Base-by-base conservation (phyloP, 163 green algal species). In the Scenedesmus sp. region DNA sequence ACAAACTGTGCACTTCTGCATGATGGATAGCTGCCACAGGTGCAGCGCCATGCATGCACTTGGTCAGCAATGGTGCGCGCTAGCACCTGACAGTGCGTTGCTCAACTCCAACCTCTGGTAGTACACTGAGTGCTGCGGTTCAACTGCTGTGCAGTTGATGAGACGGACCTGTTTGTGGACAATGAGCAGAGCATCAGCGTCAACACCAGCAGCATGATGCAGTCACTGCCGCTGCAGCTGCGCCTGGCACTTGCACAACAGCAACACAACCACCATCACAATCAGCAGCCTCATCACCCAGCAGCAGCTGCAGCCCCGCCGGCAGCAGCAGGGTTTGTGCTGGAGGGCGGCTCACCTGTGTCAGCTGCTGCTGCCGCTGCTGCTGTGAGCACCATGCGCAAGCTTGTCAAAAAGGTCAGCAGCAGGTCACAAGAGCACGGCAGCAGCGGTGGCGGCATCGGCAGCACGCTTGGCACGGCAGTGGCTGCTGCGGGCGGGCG, bases 151-250 rank as follows among this genome's bases (percentile, higher is more conserved):
- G 78, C 78, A 84, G 90, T 97, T 73, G 96, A 98, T 56, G 96
- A 98, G 78, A 98, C 95, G 2, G 96, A 98, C 85, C 83, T 91
- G 24, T 96, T 92, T 80, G 90, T 96, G 72, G 94, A 96, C 65
- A 96, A 95, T 59, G 76, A 95, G 76, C 91, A 93, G 44, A 88
- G 83, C 35, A 49, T 79, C 20, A 91, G 42, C 49, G 93, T 97
- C 51, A 96, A 95, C 73, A 88, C 92, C 3, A 53, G 83, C 18
- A 42, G 88, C 18, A 81, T 96, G 68, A 46, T 93, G 24, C 89
- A 85, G 30, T 78, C 79, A 4, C 88, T 97, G 73, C 95, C 95
- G 7, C 83, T 90, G 1, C 92, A 95, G 72, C 92, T 97, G 20
- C 85, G 89, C 30, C 70, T 80, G 10, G 81, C 92, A 79, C 51